Base-by-base conservation (phyloP, 768 basidiomycete genomes). In the Atractiella rhizophila region DNA sequence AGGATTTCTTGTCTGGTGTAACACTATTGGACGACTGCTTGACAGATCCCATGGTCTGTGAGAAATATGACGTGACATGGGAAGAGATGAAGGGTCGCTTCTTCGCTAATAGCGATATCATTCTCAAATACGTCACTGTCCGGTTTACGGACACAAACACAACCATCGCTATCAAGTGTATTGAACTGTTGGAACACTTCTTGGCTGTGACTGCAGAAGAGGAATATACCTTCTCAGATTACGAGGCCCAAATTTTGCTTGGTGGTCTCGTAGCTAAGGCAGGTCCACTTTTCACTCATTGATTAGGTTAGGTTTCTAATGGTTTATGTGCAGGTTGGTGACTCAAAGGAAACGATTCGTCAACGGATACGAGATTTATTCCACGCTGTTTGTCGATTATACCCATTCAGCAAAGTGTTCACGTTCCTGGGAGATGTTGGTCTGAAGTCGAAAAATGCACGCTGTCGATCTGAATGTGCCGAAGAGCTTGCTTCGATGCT, bases 201-300 rank as follows among this genome's bases (percentile, higher is more conserved):
- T 51, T 94, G 10, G 63, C 69, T 8, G 76, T 86, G 52, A 60
- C 94, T 42, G 72, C 74, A 37, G 65, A 62, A 46, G 62, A 71
- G 38, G 68, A 74, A 52, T 72, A 78, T 59, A 76, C 79, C 56
- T 58, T 96, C 38, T 71, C 71, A 1, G 91, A 98, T 45, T 63
- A 68, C 26, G 91, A 98, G 56, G 83, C 81, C 1, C 57, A 70
- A 36, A 76, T 82, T 44, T 81, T 94, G 53, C 68, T 91, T 21
- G 82, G 86, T 3, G 79, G 83, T 2, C 65, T 94, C 45, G 68
- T 91, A 34, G 70, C 70, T 63, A 94, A 91, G 68, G 88, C 80
- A 51, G 39, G 60, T 44, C 19, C n/a, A 4, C 26, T 28, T 16
- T 27, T 13, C 0, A 6, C 25, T 20, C 9, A 5, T 10, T 0